Evolutionary conservation across 2,329 filamentous ascomycete genomes (phyloP), one percentile per base, ranked within the genome.

Genomic region (Pseudopithomyces maydicus): DNA sequence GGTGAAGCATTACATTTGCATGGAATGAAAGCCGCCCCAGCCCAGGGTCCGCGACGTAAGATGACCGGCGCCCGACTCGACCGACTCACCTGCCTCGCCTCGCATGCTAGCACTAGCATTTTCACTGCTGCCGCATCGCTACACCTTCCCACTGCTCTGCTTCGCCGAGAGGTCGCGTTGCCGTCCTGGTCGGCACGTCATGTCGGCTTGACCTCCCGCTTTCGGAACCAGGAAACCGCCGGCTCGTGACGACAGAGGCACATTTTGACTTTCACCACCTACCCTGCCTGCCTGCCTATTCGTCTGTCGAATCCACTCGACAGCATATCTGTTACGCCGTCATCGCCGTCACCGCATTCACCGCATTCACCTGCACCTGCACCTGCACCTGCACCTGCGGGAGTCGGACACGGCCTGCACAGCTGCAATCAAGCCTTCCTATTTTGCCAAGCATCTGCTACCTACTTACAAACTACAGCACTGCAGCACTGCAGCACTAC

Each of bases 141-240:
- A 50, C 7, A 41, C 47, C 11, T 41, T 19, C 48, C 38, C 23
- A 22, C 23, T 33, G 10, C 15, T 42, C 38, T 43, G 36, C 15
- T 17, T 22, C 26, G 14, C 48, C 8, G 23, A 17, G 35, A 22
- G 4, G n/a, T 8, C 33, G 12, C 19, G 11, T 20, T 51, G 7
- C 38, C 7, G 10, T 22, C 19, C 20, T 49, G 46, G 38, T 42
- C 17, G 36, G 38, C 38, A 51, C 48, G 48, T 51, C 48, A 51
- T 51, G 14, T 51, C 51, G 50, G 48, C 20, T 22, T 39, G 36
- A 43, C 51, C 59, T 64, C 58, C 62, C 64, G 60, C 63, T 42
- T 54, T 63, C 60, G 60, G 63, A 64, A 63, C 56, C 47, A 41
- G 43, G 32, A 26, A 48, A 38, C 32, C 45, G 19, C 19, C 3